phyloP scores from a whole-genome alignment of 176 grass and related monocot genomes.

The Ampelocalamus luodianensis region DNA sequence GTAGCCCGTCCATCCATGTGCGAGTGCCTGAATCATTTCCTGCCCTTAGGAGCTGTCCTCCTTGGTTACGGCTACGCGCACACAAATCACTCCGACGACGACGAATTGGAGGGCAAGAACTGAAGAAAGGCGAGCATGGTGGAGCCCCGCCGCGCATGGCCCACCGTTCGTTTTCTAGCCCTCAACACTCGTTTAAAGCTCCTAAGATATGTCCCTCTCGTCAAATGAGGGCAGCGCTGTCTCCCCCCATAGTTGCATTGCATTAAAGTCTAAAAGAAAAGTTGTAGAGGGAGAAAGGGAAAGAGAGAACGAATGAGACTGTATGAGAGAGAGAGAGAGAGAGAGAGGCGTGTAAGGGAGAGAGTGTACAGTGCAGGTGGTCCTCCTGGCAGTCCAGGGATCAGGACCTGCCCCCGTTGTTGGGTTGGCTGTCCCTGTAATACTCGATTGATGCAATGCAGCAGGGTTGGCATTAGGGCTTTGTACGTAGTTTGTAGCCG shows the following conservation, averaged over 20 bases:
- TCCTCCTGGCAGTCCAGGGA: constrained; percentile 36
- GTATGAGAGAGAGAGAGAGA: not conserved
- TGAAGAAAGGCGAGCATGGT: not conserved
- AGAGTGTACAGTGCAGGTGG: constrained; percentile 22
- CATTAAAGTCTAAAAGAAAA: constrained; percentile 24
- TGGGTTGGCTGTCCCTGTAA: not conserved
- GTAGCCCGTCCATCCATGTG: not conserved
- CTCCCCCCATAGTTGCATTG: not conserved
- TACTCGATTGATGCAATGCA: not conserved
- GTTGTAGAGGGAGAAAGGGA: not conserved
- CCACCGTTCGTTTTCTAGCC: not conserved
- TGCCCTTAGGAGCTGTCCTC: not conserved
- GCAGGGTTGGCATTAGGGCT: not conserved
- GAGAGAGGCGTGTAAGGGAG: not conserved
- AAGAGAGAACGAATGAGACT: not conserved
- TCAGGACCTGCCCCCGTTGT: not conserved
- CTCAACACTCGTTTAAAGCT: not conserved
- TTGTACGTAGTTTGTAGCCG: not conserved
- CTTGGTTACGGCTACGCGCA: not conserved
- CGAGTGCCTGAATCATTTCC: not conserved
- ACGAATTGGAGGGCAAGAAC: not conserved
- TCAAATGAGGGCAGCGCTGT: constrained; percentile 49
- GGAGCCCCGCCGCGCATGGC: not conserved
- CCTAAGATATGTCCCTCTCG: constrained; percentile 53
- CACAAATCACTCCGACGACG: not conserved